phyloP scores from a whole-genome alignment of 257 asterid species.

The Paraleonurus japonicus region DNA sequence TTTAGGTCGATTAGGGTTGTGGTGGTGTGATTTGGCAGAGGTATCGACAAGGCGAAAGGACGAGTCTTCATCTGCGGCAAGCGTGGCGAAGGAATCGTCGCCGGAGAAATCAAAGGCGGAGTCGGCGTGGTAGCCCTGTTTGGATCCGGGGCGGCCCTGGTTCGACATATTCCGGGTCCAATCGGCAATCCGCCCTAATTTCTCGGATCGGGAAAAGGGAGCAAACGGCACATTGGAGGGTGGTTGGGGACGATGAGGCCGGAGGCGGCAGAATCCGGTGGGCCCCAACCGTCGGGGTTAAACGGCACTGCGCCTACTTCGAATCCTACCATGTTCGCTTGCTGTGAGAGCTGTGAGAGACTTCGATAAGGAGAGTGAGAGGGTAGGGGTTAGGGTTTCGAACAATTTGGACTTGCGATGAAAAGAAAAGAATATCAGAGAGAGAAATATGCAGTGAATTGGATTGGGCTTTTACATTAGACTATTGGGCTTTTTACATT shows the following conservation, averaged over 20 bases:
- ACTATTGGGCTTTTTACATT: background rate
- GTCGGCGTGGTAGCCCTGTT: constrained; percentile 55
- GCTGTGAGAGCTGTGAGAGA: background rate
- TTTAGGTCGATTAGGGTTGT: constrained; percentile 70
- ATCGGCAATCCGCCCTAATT: constrained; percentile 87
- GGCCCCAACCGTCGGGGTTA: constrained; percentile 98
- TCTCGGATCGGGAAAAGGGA: constrained; percentile 97
- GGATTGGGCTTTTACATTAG: too few relatives aligned
- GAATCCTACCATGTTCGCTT: constrained; percentile 57
- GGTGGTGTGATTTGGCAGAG: constrained; percentile 68
- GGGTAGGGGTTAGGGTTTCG: constrained; percentile 26
- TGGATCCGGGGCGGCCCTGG: constrained; percentile 58
- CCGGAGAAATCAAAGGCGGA: constrained; percentile 94
- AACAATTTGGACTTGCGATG: background rate
- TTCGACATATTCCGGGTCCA: constrained; percentile 69
- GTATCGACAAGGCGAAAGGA: constrained; percentile 91
- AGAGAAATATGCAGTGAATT: too few relatives aligned
- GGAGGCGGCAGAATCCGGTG: constrained; percentile 57
- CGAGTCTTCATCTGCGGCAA: constrained; percentile 81
- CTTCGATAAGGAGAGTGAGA: background rate
- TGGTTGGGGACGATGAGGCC: constrained; percentile 44
- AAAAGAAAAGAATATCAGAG: too few relatives aligned
- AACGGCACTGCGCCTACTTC: constrained; percentile 76
- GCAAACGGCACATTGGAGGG: constrained; percentile 81
- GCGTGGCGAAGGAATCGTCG: constrained; percentile 85